phyloP scores from a whole-genome alignment of 2,329 filamentous ascomycete genomes.

The Diaporthe sp. region DNA sequence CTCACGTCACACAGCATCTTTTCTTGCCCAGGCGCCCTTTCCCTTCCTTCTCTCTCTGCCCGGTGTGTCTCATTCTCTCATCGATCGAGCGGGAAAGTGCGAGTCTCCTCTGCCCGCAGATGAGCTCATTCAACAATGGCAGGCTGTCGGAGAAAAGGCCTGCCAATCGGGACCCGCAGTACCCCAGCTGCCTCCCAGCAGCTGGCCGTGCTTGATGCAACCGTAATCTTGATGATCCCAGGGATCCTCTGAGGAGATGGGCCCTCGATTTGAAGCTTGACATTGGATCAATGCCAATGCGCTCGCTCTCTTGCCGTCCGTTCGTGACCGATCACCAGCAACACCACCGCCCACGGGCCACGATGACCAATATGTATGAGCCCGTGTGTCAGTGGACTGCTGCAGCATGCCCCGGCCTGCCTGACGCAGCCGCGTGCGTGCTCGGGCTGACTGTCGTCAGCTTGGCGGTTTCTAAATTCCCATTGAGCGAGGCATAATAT shows the following conservation, averaged over 20 bases:
- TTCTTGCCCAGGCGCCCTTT: constrained; percentile 2
- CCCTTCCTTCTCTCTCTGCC: background rate
- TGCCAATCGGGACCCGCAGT: constrained; percentile 28
- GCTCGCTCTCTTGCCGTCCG: background rate
- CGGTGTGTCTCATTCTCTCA: background rate
- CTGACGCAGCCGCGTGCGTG: constrained; percentile 15
- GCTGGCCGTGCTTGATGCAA: constrained; percentile 18
- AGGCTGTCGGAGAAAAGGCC: constrained; percentile 20
- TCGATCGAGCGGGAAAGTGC: constrained; percentile 4
- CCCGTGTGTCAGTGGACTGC: background rate
- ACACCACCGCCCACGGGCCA: background rate
- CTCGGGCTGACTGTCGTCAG: constrained; percentile 27
- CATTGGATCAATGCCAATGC: constrained; percentile 18
- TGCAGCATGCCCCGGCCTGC: background rate
- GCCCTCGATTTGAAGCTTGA: constrained; percentile 9
- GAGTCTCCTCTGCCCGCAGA: background rate
- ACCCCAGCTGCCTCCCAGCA: constrained; percentile 7
- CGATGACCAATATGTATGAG: background rate
- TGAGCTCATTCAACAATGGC: constrained; percentile 28
- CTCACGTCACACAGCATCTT: constrained; percentile 13
- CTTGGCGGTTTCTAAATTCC: constrained; percentile 14
- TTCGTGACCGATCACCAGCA: background rate
- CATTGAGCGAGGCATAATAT: constrained; percentile 22
- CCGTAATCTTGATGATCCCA: constrained; percentile 24
- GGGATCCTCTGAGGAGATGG: constrained; percentile 16